Conservation (phyloP, 768 basidiomycete species). For the Trametes cubensis region DNA sequence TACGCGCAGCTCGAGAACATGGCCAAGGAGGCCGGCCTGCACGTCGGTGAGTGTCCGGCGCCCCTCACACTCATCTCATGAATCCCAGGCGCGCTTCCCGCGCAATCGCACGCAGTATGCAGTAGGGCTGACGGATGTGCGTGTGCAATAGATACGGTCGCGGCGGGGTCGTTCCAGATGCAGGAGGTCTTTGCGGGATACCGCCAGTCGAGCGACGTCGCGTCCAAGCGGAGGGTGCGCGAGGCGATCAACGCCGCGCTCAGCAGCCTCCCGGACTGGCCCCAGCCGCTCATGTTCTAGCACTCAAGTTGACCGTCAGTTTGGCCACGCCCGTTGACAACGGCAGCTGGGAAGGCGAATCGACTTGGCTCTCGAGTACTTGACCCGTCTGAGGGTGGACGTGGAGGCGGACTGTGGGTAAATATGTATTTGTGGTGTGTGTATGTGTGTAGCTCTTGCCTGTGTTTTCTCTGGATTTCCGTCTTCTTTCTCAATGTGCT, state of each 20-base stretch:
- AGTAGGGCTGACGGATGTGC: neutral
- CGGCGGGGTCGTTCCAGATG: conserved; percentile 75
- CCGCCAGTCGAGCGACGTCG: conserved; percentile 69
- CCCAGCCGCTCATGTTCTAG: conserved; percentile 36
- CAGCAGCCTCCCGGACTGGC: conserved; percentile 74
- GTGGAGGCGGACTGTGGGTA: no score
- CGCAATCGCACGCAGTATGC: no score
- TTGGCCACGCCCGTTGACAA: no score
- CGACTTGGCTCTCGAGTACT: no score
- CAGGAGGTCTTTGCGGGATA: conserved; percentile 74
- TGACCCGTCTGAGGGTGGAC: no score
- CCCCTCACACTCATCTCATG: neutral
- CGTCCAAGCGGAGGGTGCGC: conserved; percentile 74
- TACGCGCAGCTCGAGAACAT: conserved; percentile 55
- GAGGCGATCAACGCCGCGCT: conserved; percentile 80
- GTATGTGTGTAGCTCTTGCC: no score
- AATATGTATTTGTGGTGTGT: no score
- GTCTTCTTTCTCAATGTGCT: no score
- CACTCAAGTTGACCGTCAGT: no score
- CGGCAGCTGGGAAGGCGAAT: no score
- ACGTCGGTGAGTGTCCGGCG: conserved; percentile 32
- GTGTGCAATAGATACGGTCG: conserved; percentile 53
- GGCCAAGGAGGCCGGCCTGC: conserved; percentile 32
- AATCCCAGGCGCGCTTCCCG: no score
- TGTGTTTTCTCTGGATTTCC: no score